These are phyloP conservation scores for Dionaea muscipula DNA, from an alignment of 179 eudicot genomes.

Conservation along the genomic window DNA sequence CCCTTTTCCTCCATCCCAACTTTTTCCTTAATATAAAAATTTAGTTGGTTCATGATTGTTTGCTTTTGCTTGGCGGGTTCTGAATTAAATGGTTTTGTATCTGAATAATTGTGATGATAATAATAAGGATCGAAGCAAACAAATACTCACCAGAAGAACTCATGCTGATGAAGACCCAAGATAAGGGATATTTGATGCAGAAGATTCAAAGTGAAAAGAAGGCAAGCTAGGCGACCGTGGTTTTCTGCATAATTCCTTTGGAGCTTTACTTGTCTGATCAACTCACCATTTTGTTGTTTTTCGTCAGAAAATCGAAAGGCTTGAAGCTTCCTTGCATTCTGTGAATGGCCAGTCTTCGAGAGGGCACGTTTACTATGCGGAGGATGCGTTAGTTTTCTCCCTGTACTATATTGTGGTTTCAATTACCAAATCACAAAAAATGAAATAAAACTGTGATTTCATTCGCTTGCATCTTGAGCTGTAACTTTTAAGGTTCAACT, in stretches of 20 bases:
- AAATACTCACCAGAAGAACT: constrained; percentile 60
- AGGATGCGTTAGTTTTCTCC: constrained; percentile 40
- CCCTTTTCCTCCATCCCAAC: too few relatives aligned
- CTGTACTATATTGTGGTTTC: background rate
- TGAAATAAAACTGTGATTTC: too few relatives aligned
- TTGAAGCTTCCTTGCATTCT: constrained; percentile 45
- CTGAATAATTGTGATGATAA: background rate
- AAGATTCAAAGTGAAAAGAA: constrained; percentile 78
- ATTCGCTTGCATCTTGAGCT: too few relatives aligned
- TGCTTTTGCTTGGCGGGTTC: too few relatives aligned
- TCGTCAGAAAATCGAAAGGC: constrained; percentile 67
- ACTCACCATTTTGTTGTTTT: background rate
- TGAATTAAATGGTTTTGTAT: too few relatives aligned
- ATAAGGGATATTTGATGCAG: constrained; percentile 60
- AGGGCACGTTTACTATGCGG: constrained; percentile 64
- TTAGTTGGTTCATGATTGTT: too few relatives aligned
- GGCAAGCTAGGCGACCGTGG: constrained; percentile 16
- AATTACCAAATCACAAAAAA: too few relatives aligned
- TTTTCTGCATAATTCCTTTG: too few relatives aligned
- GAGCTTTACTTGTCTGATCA: background rate
- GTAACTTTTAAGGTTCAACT: background rate
- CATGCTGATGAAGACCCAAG: constrained; percentile 75
- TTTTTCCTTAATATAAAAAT: too few relatives aligned
- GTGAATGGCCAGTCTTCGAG: constrained; percentile 34
- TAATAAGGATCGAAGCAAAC: constrained; percentile 51